A percentile compares a stretch with the other conserved stretches of the same genome.
Conservation (phyloP, 2,329 filamentous ascomycete genomes). For the Fusarium beomiforme region DNA sequence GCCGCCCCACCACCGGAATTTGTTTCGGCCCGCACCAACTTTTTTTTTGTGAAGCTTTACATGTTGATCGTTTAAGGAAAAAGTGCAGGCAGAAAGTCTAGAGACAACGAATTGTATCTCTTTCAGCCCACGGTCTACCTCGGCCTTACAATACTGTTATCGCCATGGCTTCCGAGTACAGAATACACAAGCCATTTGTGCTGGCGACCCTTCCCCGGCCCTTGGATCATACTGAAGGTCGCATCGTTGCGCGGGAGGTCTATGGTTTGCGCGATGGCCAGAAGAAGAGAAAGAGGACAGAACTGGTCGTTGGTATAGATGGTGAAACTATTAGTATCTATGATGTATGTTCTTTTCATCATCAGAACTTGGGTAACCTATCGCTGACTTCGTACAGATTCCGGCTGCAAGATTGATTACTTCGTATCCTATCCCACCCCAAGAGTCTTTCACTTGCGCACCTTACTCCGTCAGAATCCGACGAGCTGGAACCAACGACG, state of each 20-base stretch:
- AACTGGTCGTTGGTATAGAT: constrained; percentile 71
- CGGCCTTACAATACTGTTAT: constrained; percentile 7
- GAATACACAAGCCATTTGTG: constrained; percentile 72
- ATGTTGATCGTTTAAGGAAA: constrained; percentile 25
- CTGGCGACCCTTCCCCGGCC: constrained; percentile 68
- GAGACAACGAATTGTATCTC: constrained; percentile 34
- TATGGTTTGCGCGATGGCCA: constrained; percentile 66
- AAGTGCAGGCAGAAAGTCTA: constrained; percentile 29
- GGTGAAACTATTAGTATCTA: constrained; percentile 74
- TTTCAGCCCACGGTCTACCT: constrained; percentile 18
- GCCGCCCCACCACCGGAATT: constrained; percentile 49
- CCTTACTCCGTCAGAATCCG: constrained; percentile 67
- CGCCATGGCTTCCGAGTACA: constrained; percentile 67
- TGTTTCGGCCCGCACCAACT: constrained; percentile 46
- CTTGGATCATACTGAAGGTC: constrained; percentile 61
- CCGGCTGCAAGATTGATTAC: constrained; percentile 70
- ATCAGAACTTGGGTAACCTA: not conserved
- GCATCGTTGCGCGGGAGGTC: constrained; percentile 68
- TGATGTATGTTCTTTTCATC: constrained; percentile 58
- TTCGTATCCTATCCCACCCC: constrained; percentile 73
- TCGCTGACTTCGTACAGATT: constrained; percentile 55
- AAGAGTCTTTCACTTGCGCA: constrained; percentile 70
- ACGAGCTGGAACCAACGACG: constrained; percentile 56
- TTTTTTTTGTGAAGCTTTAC: constrained; percentile 50
- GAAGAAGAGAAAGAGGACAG: constrained; percentile 71